A percentile compares a stretch with the other conserved stretches of the same genome.
These are phyloP conservation scores for Luvunga scandens DNA, from an alignment of 345 rosid species.

Conservation along the genomic window DNA sequence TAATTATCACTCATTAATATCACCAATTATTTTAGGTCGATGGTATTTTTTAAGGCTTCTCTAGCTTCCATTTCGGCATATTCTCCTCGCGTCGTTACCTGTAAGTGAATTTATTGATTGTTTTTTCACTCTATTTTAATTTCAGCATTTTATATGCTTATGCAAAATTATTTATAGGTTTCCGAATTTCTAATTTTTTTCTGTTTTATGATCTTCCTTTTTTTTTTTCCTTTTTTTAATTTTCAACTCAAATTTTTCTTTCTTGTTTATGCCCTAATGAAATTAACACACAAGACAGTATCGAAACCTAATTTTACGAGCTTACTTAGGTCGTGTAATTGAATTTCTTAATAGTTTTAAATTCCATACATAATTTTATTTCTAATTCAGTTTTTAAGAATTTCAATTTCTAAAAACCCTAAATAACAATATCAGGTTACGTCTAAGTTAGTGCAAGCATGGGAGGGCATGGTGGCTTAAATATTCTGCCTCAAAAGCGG, in stretches of 20 bases:
- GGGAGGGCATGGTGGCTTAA: slow-evolving; percentile 98
- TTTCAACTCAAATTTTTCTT: neutral
- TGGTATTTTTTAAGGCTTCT: neutral
- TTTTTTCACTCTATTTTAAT: neutral
- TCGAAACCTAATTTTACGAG: neutral
- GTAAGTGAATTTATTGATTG: neutral
- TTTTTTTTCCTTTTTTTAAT: neutral
- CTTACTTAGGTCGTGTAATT: too few relatives aligned
- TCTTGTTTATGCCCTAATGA: neutral
- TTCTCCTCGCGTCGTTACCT: neutral
- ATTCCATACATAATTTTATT: neutral
- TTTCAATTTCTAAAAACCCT: neutral
- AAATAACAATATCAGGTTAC: neutral
- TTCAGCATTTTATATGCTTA: too few relatives aligned
- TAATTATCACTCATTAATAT: too few relatives aligned
- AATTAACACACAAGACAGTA: neutral
- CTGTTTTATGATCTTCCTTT: neutral
- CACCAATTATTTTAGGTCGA: too few relatives aligned
- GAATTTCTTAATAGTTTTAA: neutral
- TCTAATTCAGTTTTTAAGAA: neutral
- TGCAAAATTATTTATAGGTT: too few relatives aligned
- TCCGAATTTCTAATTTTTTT: too few relatives aligned
- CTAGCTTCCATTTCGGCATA: neutral
- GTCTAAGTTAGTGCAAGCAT: slow-evolving; percentile 24
- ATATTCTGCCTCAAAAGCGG: slow-evolving; percentile 90